Conservation (phyloP, 306 rosid genomes). For the barrel medic (Medicago truncatula) region MtrunA17r5.0-ANR NC_053046.1:3485501-3486000, state of each 20-base stretch:
- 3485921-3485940: no score
- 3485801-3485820: constrained; percentile 42
- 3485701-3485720: constrained; percentile 69
- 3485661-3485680: constrained; percentile 95
- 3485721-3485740: constrained; percentile 84
- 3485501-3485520: constrained; percentile 59
- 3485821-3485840: constrained; percentile 22
- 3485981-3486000: no score
- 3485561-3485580: constrained; percentile 91
- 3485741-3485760: constrained; percentile 85
- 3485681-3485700: constrained; percentile 82
- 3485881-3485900: background rate
- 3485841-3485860: background rate
- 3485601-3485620: constrained; percentile 95
- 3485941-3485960: no score
- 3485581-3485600: constrained; percentile 87
- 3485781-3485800: constrained; percentile 84
- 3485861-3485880: no score
- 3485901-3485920: no score
- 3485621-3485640: constrained; percentile 98
- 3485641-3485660: constrained; percentile 84
- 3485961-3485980: no score
- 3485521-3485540: constrained; percentile 70
- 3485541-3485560: constrained; percentile 90
- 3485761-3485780: constrained; percentile 66